phyloP scores from a whole-genome alignment of 495 filamentous ascomycete species.

The Podospora comata region DNA sequence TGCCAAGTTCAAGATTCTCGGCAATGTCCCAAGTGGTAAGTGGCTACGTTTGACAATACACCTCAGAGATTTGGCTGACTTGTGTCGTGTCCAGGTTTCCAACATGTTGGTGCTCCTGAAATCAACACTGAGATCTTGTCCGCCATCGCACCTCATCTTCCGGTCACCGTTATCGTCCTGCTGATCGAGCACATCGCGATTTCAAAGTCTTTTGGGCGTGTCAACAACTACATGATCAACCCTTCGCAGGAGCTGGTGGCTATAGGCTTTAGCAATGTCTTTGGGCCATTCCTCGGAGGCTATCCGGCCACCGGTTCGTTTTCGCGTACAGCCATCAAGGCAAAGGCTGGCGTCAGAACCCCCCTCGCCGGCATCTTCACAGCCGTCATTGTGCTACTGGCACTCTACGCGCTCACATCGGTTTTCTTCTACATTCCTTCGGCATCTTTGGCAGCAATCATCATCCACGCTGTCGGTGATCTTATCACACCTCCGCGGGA shows the following conservation, averaged over 20 bases:
- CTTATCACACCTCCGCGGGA: slow-evolving; percentile 48
- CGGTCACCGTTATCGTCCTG: slow-evolving; percentile 46
- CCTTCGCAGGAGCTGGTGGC: slow-evolving; percentile 55
- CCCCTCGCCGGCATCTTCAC: slow-evolving; percentile 53
- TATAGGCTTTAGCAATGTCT: slow-evolving; percentile 51
- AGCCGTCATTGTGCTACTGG: slow-evolving; percentile 50
- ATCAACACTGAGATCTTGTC: slow-evolving; percentile 34
- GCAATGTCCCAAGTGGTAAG: slow-evolving; percentile 44
- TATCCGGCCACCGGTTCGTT: slow-evolving; percentile 55
- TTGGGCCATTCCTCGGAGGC: slow-evolving; percentile 52
- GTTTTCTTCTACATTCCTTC: slow-evolving; percentile 53
- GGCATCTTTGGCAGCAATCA: slow-evolving; percentile 44
- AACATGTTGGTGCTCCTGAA: slow-evolving; percentile 37
- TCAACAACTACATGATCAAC: slow-evolving; percentile 55
- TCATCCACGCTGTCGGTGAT: slow-evolving; percentile 54
- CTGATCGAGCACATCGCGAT: slow-evolving; percentile 56
- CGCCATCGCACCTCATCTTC: slow-evolving; percentile 37
- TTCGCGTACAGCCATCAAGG: slow-evolving; percentile 49
- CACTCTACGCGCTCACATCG: slow-evolving; percentile 50
- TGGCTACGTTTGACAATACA: not conserved
- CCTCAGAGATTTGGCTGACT: not conserved
- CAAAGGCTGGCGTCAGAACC: slow-evolving; percentile 51
- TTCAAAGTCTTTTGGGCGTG: slow-evolving; percentile 52
- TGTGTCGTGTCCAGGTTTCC: slow-evolving; percentile 38
- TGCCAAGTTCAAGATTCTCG: slow-evolving; percentile 43